phyloP scores from a whole-genome alignment of 1,139 yeast genomes.

The Wickerhamiella infanticola region DNA sequence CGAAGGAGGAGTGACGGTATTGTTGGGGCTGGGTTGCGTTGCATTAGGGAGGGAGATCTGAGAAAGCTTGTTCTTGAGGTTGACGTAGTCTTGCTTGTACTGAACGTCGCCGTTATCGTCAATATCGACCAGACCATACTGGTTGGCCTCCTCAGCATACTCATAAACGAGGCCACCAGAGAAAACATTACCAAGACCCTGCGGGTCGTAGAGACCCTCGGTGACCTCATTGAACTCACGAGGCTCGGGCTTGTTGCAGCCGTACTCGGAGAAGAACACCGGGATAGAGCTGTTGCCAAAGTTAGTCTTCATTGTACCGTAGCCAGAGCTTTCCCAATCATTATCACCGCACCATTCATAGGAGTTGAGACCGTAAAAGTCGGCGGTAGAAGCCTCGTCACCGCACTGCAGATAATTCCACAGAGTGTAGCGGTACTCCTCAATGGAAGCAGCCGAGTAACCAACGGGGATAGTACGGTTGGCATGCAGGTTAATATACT shows the following conservation, averaged over 20 bases:
- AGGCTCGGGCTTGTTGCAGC: conserved; percentile 77
- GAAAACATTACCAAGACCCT: conserved; percentile 52
- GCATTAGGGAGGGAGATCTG: conserved; percentile 8
- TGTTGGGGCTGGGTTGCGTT: conserved; percentile 8
- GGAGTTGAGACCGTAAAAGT: conserved; percentile 88
- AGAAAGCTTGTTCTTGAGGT: conserved; percentile 18
- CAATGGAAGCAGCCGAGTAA: conserved; percentile 91
- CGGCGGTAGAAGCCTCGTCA: conserved; percentile 47
- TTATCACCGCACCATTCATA: conserved; percentile 96
- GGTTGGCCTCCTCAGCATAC: conserved; percentile 73
- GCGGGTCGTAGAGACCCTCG: conserved; percentile 34
- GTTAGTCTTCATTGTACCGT: conserved; percentile 48
- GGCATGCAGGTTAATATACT: conserved; percentile 42
- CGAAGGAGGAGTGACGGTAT: conserved; percentile 8
- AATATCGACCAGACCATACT: conserved; percentile 70
- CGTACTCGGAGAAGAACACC: conserved; percentile 80
- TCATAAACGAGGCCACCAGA: conserved; percentile 91
- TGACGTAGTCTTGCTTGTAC: conserved; percentile 20
- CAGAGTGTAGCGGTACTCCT: conserved; percentile 54
- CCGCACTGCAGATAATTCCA: conserved; percentile 73
- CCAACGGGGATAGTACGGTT: conserved; percentile 76
- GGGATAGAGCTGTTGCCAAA: conserved; percentile 58
- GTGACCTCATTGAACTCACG: conserved; percentile 64
- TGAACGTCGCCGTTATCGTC: conserved; percentile 39
- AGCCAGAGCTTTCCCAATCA: conserved; percentile 54